phyloP scores from a whole-genome alignment of 441 rosid genomes.

The Erodium trifolium region DNA sequence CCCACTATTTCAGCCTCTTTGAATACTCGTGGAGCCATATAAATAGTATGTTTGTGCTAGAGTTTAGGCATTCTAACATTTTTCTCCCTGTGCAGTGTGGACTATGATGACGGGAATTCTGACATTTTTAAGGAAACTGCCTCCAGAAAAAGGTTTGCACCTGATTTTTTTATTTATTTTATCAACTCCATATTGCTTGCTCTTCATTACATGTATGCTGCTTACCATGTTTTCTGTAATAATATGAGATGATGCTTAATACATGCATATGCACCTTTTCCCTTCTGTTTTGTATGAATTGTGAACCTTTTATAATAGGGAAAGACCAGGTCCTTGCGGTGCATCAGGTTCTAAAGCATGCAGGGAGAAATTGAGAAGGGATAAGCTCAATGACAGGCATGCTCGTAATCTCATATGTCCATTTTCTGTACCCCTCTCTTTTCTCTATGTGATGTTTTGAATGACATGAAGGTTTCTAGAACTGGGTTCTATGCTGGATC shows the following conservation, averaged over 20 bases:
- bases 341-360: constrained; percentile 89
- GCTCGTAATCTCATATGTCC: constrained; percentile 11
- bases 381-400: constrained; percentile 89
- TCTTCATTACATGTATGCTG: neutral
- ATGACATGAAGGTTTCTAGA: constrained; percentile 62
- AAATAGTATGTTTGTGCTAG: neutral
- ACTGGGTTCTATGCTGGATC: constrained; percentile 74
- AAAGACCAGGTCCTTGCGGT: constrained; percentile 54
- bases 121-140: constrained; percentile 59
- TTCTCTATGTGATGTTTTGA: neutral
- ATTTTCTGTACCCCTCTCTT: neutral
- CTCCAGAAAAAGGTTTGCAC: constrained; percentile 65
- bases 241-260: neutral
- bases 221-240: neutral
- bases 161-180: neutral
- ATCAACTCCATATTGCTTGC: neutral
- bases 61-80: neutral
- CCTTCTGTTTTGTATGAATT: neutral
- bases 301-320: constrained; percentile 38
- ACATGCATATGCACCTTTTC: neutral
- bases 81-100: constrained; percentile 31
- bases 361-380: constrained; percentile 94
- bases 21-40: neutral
- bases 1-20: neutral
- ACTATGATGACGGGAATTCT: constrained; percentile 65